These are phyloP conservation scores for Penicillium sp. DNA, from an alignment of 2,329 filamentous ascomycete genomes.

Conservation along the genomic window DNA sequence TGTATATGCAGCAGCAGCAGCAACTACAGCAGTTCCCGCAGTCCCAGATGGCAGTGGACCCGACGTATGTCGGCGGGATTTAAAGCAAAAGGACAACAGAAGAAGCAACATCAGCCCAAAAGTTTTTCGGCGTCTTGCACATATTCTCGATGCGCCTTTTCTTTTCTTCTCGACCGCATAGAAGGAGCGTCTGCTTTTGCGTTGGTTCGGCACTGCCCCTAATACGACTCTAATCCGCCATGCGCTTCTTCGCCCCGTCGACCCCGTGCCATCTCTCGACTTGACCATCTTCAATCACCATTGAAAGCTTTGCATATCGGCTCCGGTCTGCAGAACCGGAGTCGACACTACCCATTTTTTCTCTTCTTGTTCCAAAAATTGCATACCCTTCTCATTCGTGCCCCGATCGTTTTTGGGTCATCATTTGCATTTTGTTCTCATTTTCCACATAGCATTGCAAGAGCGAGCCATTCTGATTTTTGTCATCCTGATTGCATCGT, in stretches of 20 bases:
- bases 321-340: constrained; percentile 18
- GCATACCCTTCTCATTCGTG: constrained; percentile 37
- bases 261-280: constrained; percentile 18
- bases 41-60: constrained; percentile 36
- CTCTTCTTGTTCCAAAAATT: constrained; percentile 31
- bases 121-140: constrained; percentile 21
- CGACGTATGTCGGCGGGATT: constrained; percentile 30
- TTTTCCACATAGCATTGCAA: constrained; percentile 48
- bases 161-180: constrained; percentile 9
- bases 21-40: constrained; percentile 29
- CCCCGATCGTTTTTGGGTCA: constrained; percentile 28
- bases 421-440: constrained; percentile 36
- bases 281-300: constrained; percentile 2
- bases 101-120: constrained; percentile 14
- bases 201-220: constrained; percentile 12
- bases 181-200: constrained; percentile 17
- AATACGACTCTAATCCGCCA: constrained; percentile 17
- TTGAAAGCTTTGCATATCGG: constrained; percentile 23
- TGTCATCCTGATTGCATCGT: constrained; percentile 20
- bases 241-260: constrained; percentile 11
- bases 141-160: constrained; percentile 19
- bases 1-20: constrained; percentile 34
- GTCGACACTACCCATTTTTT: constrained; percentile 26
- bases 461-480: constrained; percentile 42
- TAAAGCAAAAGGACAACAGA: constrained; percentile 14